Base-by-base conservation (phyloP, 768 basidiomycete genomes). In the Amanita jacksonii region DNA sequence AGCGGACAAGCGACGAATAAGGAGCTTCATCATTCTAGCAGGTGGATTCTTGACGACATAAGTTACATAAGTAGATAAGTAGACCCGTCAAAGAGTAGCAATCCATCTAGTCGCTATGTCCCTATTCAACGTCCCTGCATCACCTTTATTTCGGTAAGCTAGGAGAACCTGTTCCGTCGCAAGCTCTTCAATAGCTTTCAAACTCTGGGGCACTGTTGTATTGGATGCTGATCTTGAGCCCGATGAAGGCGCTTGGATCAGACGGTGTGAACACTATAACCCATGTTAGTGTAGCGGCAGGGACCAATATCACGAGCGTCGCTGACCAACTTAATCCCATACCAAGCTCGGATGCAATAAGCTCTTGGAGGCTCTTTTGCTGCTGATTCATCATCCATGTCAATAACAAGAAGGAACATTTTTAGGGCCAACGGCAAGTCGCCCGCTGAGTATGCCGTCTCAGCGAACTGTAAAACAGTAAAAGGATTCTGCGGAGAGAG, bases 401-500 rank as follows among this genome's bases (percentile, higher is more conserved):
- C 89, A 8, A 85, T 68, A 0, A 77, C 80, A 23, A 80, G 67
- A 5, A 92, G 73, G 66, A 79, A 91, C 67, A 77, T 79, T 60
- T 86, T 85, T 42, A 89, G 66, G 2, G 90, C 79, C 6, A 90
- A 67, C 0, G 83, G 74, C 16, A 87, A 55, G 57, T 92, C 88
- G 1, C 73, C 76, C 0, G 78, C 70, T 0, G 87, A 86, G 56
- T 86, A 91, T 0, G 87, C 88, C 7, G 85, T 90, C 61, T 96
- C 91, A 0, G 89, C 91, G 38, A 79, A 81, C 51, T 83, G 82
- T n/a, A 92, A 72, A 46, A 79, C 73, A 30, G 85, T 80, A 54
- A 89, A 85, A 0, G 87, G 84, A 54, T 91, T 93, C 51, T 92
- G 87, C 0, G 91, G 88, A 2, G 80, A 74, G 23, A 96, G 73